Evolutionary conservation across 129 eudicot genomes (phyloP).

Genomic region (Kitagawia praeruptora): DNA sequence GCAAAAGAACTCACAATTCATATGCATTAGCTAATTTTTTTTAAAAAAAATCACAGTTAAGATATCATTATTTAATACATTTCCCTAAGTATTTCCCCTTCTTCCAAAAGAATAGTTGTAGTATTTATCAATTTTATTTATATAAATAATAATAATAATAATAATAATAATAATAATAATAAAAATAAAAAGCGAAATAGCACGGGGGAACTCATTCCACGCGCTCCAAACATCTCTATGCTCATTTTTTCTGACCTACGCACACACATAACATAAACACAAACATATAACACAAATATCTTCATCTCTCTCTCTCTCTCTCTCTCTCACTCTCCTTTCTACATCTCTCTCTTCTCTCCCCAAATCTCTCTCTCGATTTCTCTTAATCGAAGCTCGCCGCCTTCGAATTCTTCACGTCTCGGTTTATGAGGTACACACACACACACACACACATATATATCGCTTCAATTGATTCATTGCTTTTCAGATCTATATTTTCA

Average conservation of each 20-base stretch:
- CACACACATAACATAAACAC: background rate
- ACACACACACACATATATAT: background rate
- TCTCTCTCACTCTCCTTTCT: background rate
- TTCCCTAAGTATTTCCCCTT: too few species aligned
- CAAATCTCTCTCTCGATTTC: background rate
- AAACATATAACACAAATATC: background rate
- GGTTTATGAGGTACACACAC: conserved; percentile 64
- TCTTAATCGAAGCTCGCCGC: conserved; percentile 14
- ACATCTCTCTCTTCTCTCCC: background rate
- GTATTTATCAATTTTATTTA: too few species aligned
- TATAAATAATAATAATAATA: too few species aligned
- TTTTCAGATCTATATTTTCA: conserved; percentile 25
- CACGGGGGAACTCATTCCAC: background rate
- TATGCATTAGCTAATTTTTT: too few species aligned
- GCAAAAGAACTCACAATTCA: too few species aligned
- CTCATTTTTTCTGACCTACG: background rate
- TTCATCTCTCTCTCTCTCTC: background rate
- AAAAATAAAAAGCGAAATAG: too few species aligned
- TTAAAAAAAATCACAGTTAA: too few species aligned
- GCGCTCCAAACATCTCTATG: background rate
- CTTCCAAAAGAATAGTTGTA: too few species aligned
- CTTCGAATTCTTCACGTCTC: conserved; percentile 40
- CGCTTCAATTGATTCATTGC: background rate
- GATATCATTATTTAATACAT: too few species aligned
- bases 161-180: too few species aligned